Base-by-base conservation (phyloP, 352 stramenopile genomes). In the Globisporangium cederbergense region DNA sequence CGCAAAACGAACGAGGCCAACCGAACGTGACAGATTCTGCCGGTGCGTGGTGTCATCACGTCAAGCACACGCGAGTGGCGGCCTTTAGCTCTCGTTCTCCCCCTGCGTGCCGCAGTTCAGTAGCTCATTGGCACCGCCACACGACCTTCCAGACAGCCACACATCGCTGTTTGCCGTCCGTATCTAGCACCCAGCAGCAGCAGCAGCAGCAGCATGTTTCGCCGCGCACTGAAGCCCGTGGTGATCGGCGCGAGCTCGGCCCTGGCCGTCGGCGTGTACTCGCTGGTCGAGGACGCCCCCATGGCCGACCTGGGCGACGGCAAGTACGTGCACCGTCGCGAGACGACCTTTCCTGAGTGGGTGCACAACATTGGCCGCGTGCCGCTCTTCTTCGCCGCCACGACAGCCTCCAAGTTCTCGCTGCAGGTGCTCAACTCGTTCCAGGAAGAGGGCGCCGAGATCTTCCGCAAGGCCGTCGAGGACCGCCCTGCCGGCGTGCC, bases 241-340 rank as follows among this genome's bases (percentile, higher is more conserved):
- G 58, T 55, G 46, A 57, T 77, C 2, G 68, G 62, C 42, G 65
- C 66, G 20, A 55, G 63, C 65, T 22, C 58, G 59, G 65, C 52
- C 3, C 22, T 66, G 22, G 30, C 60, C 13, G 28, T 62, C 6
- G 68, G 64, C 42, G 59, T 49, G 10, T 58, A 66, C 1, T 71
- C 80, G 16, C 67, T 93, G 30, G 88, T 79, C 47, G 68, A 90
- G 64, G 86, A 95, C 58, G 75, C 83, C 30, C 82, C 82, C 7
- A 62, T 71, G 32, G 81, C 70, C 32, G 86, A 95, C 62, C 42
- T 71, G 22, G 76, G 71, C 28, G 82, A 91, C 60, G 84, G 75
- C 32, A 46, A 52, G 46, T 92, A 84, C 66, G 60, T 71, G 45
- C 46, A 66, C 18, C 60, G 54, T 4, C 66, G 68, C 20, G 74